Base-by-base conservation (phyloP, 768 basidiomycete species). In the Tremella mesenterica region DNA sequence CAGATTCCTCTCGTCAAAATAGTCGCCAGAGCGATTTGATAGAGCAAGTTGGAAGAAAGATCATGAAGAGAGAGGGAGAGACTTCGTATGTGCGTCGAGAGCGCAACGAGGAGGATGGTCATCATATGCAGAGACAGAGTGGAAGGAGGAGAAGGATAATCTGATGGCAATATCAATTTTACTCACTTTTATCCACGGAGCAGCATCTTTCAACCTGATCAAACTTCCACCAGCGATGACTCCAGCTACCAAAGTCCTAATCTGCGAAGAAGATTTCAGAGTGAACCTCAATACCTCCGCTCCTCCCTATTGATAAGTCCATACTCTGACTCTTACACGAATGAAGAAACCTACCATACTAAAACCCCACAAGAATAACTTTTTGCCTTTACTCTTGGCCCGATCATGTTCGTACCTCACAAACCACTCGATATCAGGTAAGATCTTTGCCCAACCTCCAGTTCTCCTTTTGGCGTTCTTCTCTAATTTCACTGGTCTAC, bases 401-500 rank as follows among this genome's bases (percentile, higher is more conserved):
- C 27, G 18, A 16, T 56, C 55, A 21, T 44, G 51, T 34, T 63
- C 63, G 4, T 61, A 23, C 46, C 55, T 56, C 1, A 70, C 65
- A 33, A 67, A 70, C 52, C 56, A 70, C 34, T 67, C 65, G 50
- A 67, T 67, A 61, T 70, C 68, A 36, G 60, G 57, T 18, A 70
- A 39, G 6, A 47, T 59, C 47, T 67, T 64, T n/a, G 55, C 60
- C 68, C 68, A 70, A 23, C 65, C 65, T 34, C 67, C 67, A 1
- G 63, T 67, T 48, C 50, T 46, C 33, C 68, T 28, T 47, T 63
- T 62, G 13, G 55, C 56, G 34, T 63, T 59, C 48, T 60, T 61
- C 45, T 52, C 63, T 10, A 58, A 44, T 25, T 59, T 55, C 47
- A 70, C 65, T 0, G 21, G 41, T 48, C 61, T 64, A 13, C 68